Percentiles rank a stretch among this genome's conserved stretches.
Conservation (phyloP, 2,329 filamentous ascomycete genomes). For the Conoideocrella luteorostrata region DNA sequence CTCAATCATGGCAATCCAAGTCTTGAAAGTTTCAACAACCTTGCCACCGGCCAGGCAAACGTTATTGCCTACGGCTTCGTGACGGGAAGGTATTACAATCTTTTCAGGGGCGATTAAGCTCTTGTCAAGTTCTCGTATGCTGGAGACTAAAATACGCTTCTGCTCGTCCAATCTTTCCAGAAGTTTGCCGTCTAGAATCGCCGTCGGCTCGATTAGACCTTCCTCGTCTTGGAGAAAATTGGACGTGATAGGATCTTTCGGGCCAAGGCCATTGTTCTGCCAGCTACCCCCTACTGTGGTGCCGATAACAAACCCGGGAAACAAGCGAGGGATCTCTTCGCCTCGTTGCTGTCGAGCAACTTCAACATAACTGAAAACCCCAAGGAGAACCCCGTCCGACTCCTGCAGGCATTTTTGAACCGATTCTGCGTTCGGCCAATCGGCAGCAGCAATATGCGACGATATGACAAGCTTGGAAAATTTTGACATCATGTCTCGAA, state of each 20-base stretch:
- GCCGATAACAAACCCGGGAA: slow-evolving; percentile 87
- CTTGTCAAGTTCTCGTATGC: slow-evolving; percentile 82
- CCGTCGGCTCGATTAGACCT: slow-evolving; percentile 61
- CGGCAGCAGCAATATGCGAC: slow-evolving; percentile 92
- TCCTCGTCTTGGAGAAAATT: slow-evolving; percentile 85
- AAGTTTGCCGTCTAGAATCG: slow-evolving; percentile 67
- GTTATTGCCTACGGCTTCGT: slow-evolving; percentile 74
- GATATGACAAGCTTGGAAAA: slow-evolving; percentile 99
- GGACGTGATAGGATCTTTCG: slow-evolving; percentile 66
- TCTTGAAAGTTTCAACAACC: slow-evolving; percentile 81
- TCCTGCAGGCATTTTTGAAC: slow-evolving; percentile 93
- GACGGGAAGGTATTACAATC: slow-evolving; percentile 69
- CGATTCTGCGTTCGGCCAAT: slow-evolving; percentile 91
- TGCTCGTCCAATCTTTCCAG: slow-evolving; percentile 81
- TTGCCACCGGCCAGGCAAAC: slow-evolving; percentile 72
- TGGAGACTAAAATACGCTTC: slow-evolving; percentile 77
- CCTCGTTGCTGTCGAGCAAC: slow-evolving; percentile 89
- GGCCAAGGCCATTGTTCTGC: slow-evolving; percentile 64
- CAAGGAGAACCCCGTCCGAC: slow-evolving; percentile 90
- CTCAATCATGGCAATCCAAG: slow-evolving; percentile 85
- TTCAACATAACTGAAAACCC: slow-evolving; percentile 94
- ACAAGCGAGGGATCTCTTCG: slow-evolving; percentile 85
- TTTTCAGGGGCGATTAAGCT: slow-evolving; percentile 72
- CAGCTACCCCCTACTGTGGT: slow-evolving; percentile 81
- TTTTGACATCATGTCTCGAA: slow-evolving; percentile 98